Evolutionary conservation across 1,139 yeast genomes (phyloP).

Genomic region (Debaryomycetaceae sp.): DNA sequence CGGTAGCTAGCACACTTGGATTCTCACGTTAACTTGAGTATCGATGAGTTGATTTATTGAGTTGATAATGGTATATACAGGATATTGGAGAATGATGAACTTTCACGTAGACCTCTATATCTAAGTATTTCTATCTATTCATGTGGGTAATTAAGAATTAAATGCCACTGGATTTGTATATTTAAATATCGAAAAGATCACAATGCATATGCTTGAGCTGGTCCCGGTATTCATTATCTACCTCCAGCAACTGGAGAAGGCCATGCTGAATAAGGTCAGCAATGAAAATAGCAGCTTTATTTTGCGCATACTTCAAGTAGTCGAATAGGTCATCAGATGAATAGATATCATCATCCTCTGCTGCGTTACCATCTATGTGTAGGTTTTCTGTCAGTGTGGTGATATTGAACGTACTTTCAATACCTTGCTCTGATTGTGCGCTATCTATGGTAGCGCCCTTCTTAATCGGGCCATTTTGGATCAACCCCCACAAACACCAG

Average conservation of each 20-base stretch:
- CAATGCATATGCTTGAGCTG: conserved; percentile 43
- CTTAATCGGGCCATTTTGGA: conserved; percentile 57
- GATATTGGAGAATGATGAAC: background rate
- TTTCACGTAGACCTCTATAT: no score
- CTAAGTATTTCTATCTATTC: background rate
- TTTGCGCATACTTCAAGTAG: conserved; percentile 69
- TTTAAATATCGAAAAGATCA: conserved; percentile 24
- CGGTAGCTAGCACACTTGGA: background rate
- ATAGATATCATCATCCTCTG: conserved; percentile 32
- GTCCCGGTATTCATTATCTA: conserved; percentile 21
- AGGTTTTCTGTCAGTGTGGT: conserved; percentile 32
- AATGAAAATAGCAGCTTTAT: conserved; percentile 69
- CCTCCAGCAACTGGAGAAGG: conserved; percentile 36
- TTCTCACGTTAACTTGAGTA: background rate
- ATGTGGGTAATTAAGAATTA: background rate
- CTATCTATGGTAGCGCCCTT: conserved; percentile 4
- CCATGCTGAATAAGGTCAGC: conserved; percentile 72
- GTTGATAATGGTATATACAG: background rate
- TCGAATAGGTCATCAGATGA: conserved; percentile 71
- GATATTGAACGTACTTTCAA: conserved; percentile 39
- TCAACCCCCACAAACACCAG: conserved; percentile 93
- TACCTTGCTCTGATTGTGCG: conserved; percentile 21
- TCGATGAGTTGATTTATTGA: background rate
- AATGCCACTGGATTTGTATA: background rate
- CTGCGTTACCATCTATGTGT: conserved; percentile 20